A percentile compares a stretch with the other conserved stretches of the same genome.
These are phyloP conservation scores for Umbellularia californica DNA, from an alignment of 164 flowering plant genomes.

Conservation along the genomic window DNA sequence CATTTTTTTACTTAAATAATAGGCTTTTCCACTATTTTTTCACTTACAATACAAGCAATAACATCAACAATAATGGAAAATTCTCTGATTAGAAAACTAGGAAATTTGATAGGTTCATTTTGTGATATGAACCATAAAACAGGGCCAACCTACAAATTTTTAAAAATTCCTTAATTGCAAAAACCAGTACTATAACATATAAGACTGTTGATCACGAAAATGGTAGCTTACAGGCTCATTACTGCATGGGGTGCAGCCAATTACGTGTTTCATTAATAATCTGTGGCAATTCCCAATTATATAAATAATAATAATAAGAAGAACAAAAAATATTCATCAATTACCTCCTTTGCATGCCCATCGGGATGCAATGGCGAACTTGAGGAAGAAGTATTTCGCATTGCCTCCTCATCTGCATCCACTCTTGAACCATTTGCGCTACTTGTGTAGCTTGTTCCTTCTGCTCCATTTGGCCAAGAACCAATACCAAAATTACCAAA, in stretches of 20 bases:
- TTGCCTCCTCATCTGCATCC: slow-evolving; percentile 51
- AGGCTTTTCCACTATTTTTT: no score
- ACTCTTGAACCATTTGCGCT: slow-evolving; percentile 62
- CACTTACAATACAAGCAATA: no score
- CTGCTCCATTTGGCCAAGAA: slow-evolving; percentile 65
- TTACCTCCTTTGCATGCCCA: slow-evolving; percentile 67
- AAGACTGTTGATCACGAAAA: background rate
- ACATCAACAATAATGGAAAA: no score
- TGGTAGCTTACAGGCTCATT: background rate
- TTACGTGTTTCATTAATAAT: background rate
- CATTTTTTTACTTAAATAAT: no score
- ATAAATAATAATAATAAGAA: background rate
- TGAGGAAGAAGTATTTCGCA: slow-evolving; percentile 59
- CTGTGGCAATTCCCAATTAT: background rate
- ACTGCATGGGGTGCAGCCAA: background rate
- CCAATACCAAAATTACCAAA: slow-evolving; percentile 81
- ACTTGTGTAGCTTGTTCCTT: slow-evolving; percentile 70
- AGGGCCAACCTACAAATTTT: no score
- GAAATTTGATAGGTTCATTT: no score
- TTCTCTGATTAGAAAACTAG: no score
- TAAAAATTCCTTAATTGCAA: background rate
- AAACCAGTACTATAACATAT: background rate
- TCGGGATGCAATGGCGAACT: slow-evolving; percentile 64
- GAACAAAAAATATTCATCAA: background rate
- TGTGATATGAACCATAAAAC: no score